These are phyloP conservation scores for Ammopiptanthus mongolicus DNA, from an alignment of 306 rosid genomes.

Conservation along the genomic window DNA sequence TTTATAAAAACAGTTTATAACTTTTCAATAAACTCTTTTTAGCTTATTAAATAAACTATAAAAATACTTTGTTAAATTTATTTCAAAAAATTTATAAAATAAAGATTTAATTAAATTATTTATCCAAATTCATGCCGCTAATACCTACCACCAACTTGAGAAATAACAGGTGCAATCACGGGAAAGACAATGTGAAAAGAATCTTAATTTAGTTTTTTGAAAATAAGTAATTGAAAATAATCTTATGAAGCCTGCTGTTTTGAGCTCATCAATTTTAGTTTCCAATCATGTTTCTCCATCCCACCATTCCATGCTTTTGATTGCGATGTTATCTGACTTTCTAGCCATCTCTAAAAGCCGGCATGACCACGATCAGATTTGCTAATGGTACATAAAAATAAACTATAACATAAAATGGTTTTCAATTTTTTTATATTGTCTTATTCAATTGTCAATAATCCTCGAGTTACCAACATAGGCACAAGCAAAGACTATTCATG, in stretches of 20 bases:
- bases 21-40: no score
- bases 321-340: slow-evolving; percentile 32
- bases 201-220: no score
- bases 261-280: background rate
- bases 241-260: slow-evolving; percentile 12
- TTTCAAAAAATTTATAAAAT: no score
- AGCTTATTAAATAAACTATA: no score
- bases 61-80: no score
- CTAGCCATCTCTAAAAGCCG: slow-evolving; percentile 27
- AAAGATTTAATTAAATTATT: no score
- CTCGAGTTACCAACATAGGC: slow-evolving; percentile 19
- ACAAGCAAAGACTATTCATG: slow-evolving; percentile 1
- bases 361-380: slow-evolving; percentile 10
- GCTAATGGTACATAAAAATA: background rate
- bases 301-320: background rate
- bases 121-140: no score
- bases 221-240: no score
- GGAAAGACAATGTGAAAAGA: no score
- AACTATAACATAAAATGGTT: background rate
- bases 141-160: no score
- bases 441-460: slow-evolving; percentile 36
- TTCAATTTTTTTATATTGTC: slow-evolving; percentile 28
- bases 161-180: no score
- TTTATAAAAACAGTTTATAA: no score
- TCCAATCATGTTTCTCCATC: background rate